Percentiles rank a stretch among this genome's conserved stretches.
Conservation (phyloP, 2,329 filamentous ascomycete species). For the Fusarium sambucinum region DNA sequence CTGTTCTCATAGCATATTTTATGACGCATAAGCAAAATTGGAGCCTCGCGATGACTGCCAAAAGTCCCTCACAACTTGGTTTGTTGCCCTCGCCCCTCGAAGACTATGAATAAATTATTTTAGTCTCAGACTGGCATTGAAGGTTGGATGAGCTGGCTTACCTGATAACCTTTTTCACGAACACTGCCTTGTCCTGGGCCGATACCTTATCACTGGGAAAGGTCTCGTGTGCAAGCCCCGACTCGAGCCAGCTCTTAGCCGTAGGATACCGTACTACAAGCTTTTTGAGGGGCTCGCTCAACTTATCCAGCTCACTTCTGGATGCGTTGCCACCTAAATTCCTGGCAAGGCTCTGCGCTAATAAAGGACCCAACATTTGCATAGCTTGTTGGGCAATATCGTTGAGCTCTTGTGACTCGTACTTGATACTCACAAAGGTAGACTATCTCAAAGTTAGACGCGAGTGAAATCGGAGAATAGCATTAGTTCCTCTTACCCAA, state of each 20-base stretch:
- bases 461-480: too few relatives aligned
- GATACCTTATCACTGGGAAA: slow-evolving; percentile 72
- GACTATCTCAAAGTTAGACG: slow-evolving; percentile 54
- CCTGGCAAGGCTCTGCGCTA: slow-evolving; percentile 70
- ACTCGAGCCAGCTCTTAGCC: slow-evolving; percentile 72
- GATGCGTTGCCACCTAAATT: slow-evolving; percentile 77
- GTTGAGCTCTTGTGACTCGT: slow-evolving; percentile 58
- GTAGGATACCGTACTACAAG: slow-evolving; percentile 68
- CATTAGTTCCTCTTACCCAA: slow-evolving; percentile 67
- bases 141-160: slow-evolving; percentile 46
- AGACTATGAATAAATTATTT: slow-evolving; percentile 57
- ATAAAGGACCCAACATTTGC: slow-evolving; percentile 69
- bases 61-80: slow-evolving; percentile 76
- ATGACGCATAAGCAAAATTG: slow-evolving; percentile 72
- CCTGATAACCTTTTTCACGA: slow-evolving; percentile 75
- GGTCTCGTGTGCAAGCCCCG: slow-evolving; percentile 65
- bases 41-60: slow-evolving; percentile 76
- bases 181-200: slow-evolving; percentile 69
- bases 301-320: slow-evolving; percentile 77
- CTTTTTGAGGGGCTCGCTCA: slow-evolving; percentile 78
- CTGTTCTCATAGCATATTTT: slow-evolving; percentile 11
- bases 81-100: slow-evolving; percentile 73
- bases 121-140: neutral
- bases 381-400: slow-evolving; percentile 63
- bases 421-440: slow-evolving; percentile 63